A percentile compares a stretch with the other conserved stretches of the same genome.
phyloP scores from a whole-genome alignment of 2,329 filamentous ascomycete genomes.

The Talaromyces sp. region DNA sequence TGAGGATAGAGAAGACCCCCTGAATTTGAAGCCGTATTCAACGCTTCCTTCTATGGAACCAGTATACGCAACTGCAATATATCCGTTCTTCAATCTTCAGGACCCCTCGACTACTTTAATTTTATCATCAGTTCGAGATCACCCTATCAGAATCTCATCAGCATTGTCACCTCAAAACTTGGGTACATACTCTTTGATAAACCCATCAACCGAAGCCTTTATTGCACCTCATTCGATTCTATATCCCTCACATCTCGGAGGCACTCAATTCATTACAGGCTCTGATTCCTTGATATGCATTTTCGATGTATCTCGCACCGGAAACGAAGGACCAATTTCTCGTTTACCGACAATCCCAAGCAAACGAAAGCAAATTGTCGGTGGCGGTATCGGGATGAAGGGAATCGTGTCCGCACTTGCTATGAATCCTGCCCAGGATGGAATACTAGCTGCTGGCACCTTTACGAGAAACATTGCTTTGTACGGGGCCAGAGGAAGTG shows the following conservation, averaged over 20 bases:
- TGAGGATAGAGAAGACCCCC: slow-evolving; percentile 31
- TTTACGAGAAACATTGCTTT: slow-evolving; percentile 53
- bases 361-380: slow-evolving; percentile 43
- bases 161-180: slow-evolving; percentile 46
- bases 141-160: slow-evolving; percentile 54
- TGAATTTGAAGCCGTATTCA: slow-evolving; percentile 44
- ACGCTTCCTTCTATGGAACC: slow-evolving; percentile 44
- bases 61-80: slow-evolving; percentile 50
- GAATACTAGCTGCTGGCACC: slow-evolving; percentile 54
- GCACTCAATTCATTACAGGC: slow-evolving; percentile 54
- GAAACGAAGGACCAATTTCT: slow-evolving; percentile 42
- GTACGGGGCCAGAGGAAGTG: slow-evolving; percentile 48
- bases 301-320: slow-evolving; percentile 51
- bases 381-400: slow-evolving; percentile 48
- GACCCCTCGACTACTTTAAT: slow-evolving; percentile 47
- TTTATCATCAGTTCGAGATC: slow-evolving; percentile 49
- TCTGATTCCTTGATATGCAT: slow-evolving; percentile 48
- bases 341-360: slow-evolving; percentile 47
- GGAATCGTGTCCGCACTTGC: slow-evolving; percentile 52
- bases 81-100: slow-evolving; percentile 51
- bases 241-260: slow-evolving; percentile 44
- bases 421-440: slow-evolving; percentile 39
- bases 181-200: slow-evolving; percentile 52
- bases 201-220: slow-evolving; percentile 53
- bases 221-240: slow-evolving; percentile 51